Conservation (phyloP, 257 asterid species). For the Plantago ovata region DNA sequence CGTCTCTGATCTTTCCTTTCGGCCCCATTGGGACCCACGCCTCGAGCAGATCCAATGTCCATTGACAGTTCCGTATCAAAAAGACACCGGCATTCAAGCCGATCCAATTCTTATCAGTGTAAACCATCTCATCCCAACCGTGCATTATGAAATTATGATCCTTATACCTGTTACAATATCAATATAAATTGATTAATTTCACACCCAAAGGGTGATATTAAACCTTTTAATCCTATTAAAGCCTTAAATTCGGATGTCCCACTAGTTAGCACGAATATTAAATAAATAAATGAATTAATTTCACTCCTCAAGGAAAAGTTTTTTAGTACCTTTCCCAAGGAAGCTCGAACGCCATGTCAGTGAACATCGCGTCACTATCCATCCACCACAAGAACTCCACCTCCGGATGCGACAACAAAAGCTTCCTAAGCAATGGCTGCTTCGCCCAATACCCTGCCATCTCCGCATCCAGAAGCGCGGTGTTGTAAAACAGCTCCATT, state of each 20-base stretch:
- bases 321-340: conserved; percentile 43
- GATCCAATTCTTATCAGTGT: conserved; percentile 53
- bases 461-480: conserved; percentile 59
- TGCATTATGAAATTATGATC: conserved; percentile 52
- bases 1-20: conserved; percentile 53
- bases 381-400: conserved; percentile 68
- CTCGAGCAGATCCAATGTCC: conserved; percentile 59
- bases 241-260: too few species aligned
- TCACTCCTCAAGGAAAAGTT: too few species aligned
- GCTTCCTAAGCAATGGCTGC: conserved; percentile 55
- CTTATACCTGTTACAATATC: conserved; percentile 17
- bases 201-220: too few species aligned
- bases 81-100: conserved; percentile 63
- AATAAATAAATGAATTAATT: too few species aligned
- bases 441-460: conserved; percentile 70
- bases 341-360: conserved; percentile 53
- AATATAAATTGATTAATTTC: too few species aligned
- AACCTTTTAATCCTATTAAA: too few species aligned
- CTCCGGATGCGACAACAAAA: conserved; percentile 55
- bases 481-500: conserved; percentile 48
- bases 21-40: conserved; percentile 66
- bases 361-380: conserved; percentile 72
- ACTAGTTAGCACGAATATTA: too few species aligned
- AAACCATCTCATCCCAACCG: conserved; percentile 55
- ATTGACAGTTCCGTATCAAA: conserved; percentile 51